Percentiles rank a stretch among this genome's conserved stretches.
Conservation (phyloP, 352 stramenopile genomes). For the Saprolegnia diclina region DNA sequence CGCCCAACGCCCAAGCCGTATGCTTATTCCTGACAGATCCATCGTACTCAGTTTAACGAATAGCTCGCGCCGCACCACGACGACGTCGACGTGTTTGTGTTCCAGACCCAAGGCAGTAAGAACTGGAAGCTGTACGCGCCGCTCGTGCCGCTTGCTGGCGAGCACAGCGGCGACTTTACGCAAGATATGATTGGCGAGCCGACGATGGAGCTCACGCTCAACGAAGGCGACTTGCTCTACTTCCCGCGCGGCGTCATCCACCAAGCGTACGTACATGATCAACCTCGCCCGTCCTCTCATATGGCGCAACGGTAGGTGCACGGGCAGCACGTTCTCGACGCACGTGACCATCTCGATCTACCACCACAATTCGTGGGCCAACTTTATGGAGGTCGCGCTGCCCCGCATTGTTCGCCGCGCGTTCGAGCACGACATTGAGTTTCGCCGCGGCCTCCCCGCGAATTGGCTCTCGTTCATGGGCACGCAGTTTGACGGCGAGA, state of each 20-base stretch:
- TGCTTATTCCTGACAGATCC: background rate
- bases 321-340: conserved; percentile 74
- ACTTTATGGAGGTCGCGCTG: conserved; percentile 78
- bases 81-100: conserved; percentile 82
- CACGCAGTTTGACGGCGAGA: conserved; percentile 47
- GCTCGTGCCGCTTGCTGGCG: conserved; percentile 59
- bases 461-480: conserved; percentile 70
- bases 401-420: conserved; percentile 68
- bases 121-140: conserved; percentile 85
- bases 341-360: conserved; percentile 86
- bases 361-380: conserved; percentile 83
- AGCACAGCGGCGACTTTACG: conserved; percentile 72
- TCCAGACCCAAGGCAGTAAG: conserved; percentile 74
- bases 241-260: conserved; percentile 78
- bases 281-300: background rate
- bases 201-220: conserved; percentile 76
- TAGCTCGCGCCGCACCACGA: conserved; percentile 75
- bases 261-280: conserved; percentile 39
- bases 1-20: conserved; percentile 60
- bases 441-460: conserved; percentile 65
- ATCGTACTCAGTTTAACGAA: background rate
- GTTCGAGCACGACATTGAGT: conserved; percentile 69
- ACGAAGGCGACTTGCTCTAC: conserved; percentile 81
- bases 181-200: conserved; percentile 59
- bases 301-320: conserved; percentile 31